Evolutionary conservation across 192 early-diverging fungal species (phyloP).

Genomic region (Backusella australiensis): DNA sequence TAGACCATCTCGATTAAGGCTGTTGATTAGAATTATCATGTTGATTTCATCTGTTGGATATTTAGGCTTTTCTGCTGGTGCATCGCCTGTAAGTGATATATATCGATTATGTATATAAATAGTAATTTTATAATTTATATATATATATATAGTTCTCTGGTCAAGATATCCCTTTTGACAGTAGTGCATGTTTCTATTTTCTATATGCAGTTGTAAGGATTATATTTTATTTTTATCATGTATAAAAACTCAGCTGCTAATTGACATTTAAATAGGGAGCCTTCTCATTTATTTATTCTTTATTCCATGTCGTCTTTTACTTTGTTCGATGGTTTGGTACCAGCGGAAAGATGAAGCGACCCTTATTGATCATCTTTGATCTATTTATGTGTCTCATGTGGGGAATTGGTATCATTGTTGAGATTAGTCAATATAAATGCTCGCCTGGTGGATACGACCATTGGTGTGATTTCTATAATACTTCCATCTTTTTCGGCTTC

Average conservation of each 20-base stretch:
- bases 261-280: constrained; percentile 9
- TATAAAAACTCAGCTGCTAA: background rate
- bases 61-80: constrained; percentile 39
- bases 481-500: constrained; percentile 40
- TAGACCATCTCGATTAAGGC: constrained; percentile 16
- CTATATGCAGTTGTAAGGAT: constrained; percentile 32
- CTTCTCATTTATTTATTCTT: constrained; percentile 17
- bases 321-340: constrained; percentile 20
- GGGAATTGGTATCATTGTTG: constrained; percentile 35
- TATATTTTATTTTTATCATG: background rate
- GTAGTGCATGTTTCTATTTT: constrained; percentile 31
- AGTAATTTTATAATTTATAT: background rate
- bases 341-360: constrained; percentile 26
- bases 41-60: constrained; percentile 30
- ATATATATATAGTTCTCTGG: constrained; percentile 21
- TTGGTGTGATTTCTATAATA: constrained; percentile 43
- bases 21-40: constrained; percentile 26
- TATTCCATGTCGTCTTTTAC: constrained; percentile 19
- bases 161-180: constrained; percentile 23
- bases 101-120: background rate
- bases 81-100: constrained; percentile 30
- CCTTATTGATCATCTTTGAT: constrained; percentile 29
- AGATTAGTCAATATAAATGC: constrained; percentile 24
- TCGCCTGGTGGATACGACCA: constrained; percentile 20
- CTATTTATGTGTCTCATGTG: constrained; percentile 30